Percentiles rank a stretch among this genome's conserved stretches.
Evolutionary conservation across 257 asterid species (phyloP).

Genomic region (Nicotiana paniculata): DNA sequence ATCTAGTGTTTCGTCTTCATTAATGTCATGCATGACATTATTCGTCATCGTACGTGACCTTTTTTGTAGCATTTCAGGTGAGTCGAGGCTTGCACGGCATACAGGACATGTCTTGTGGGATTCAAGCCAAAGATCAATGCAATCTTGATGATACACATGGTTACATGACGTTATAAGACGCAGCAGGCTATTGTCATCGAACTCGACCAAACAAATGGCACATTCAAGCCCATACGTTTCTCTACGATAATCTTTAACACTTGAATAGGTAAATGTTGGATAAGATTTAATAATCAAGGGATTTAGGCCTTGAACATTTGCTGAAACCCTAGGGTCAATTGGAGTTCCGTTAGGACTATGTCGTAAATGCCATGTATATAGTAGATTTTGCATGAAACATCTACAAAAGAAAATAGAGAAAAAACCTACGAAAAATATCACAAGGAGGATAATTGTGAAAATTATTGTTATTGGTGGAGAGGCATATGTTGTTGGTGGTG

Average conservation of each 20-base stretch:
- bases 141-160: constrained; percentile 85
- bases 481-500: constrained; percentile 21
- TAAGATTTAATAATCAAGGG: constrained; percentile 48
- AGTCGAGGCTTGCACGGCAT: constrained; percentile 60
- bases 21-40: not conserved
- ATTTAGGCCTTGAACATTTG: constrained; percentile 42
- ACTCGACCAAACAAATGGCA: constrained; percentile 80
- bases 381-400: constrained; percentile 57
- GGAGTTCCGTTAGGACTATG: constrained; percentile 26
- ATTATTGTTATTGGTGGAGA: constrained; percentile 59
- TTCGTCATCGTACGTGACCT: not conserved
- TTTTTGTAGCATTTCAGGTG: constrained; percentile 25
- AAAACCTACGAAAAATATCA: constrained; percentile 60
- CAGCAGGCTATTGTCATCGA: constrained; percentile 43
- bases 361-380: constrained; percentile 49
- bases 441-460: constrained; percentile 52
- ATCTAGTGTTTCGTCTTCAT: constrained; percentile 14
- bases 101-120: constrained; percentile 85
- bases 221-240: constrained; percentile 79
- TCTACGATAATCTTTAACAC: constrained; percentile 53
- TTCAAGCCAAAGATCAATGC: constrained; percentile 89
- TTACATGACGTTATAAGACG: constrained; percentile 66
- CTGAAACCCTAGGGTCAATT: constrained; percentile 15
- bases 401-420: constrained; percentile 66
- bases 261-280: constrained; percentile 65